Evolutionary conservation across 768 basidiomycete species (phyloP), one percentile per base, ranked within the genome.

Genomic region (Amylocystis lapponica): DNA sequence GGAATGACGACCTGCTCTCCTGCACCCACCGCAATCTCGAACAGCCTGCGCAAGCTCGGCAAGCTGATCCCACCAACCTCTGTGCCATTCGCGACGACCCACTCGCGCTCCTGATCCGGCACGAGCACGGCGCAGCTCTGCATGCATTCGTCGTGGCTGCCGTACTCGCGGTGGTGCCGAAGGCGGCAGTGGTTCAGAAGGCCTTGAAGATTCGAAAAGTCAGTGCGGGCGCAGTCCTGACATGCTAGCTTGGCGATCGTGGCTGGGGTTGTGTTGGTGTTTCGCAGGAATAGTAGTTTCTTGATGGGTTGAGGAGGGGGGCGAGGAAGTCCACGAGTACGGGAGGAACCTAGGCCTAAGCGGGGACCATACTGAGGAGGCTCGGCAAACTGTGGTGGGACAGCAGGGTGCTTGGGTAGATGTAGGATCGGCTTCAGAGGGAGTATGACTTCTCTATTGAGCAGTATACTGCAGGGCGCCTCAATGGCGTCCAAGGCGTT

Each of bases 71-170:
- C 70, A 14, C 62, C 66, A 38, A 68, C 60, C 47, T 74, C 71
- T 4, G 59, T 65, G 5, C 69, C 69, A 26, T 59, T 58, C 17
- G 58, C 55, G 19, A 70, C 59, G 10, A 65, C 56, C 59, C 58
- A 66, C 25, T 42, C 54, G 27, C 58, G 58, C 17, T 66, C 55
- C 25, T 61, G 64, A 4, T 68, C 61, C 0, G 52, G 38, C 11
- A 72, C 59, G 9, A 63, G 56, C 19, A 66, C 54, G 7, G 72
- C 74, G 27, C 70, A 74, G 29, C 62, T 64, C 37, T 64, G 63
- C 19, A 78, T 69, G 43, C 75, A 76, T 23, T 73, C 68, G 33
- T 78, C 76, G 45, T 76, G 74, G 25, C 67, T 74, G 14, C 70
- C 67, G 58, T 66, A 76, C 43, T 75, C 69, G 30, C 70, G 57